Evolutionary conservation across 257 asterid genomes (phyloP), one percentile per base, ranked within the genome.

Genomic region (Cordia subcordata): DNA sequence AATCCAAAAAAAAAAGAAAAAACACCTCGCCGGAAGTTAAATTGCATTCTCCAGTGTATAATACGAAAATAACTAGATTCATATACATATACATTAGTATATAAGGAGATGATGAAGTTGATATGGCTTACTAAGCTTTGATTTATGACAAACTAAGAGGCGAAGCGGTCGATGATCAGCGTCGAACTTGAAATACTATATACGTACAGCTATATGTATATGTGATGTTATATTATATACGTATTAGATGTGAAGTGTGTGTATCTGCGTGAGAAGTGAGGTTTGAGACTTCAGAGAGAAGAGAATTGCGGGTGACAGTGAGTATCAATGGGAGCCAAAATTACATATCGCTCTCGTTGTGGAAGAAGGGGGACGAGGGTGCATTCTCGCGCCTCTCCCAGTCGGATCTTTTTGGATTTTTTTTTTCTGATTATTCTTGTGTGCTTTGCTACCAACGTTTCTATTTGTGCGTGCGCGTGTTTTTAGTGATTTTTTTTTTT

Each of bases 361-460:
- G 10, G 53, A 32, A 22, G 55, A 8, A 10, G 15, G 18, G 52
- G 35, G 27, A 22, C 12, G 55, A 51, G 55, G 27, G 13, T 53
- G 53, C 46, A 51, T 51, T 56, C 69, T 14, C 69, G 72, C 77
- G 72, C 69, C 65, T 42, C 60, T 42, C 61, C 50, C 59, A 27
- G 23, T 38, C n/a, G n/a, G 42, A 10, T 49, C 47, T 9, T 10
- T 59, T 37, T 40, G 0, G n/a, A 2, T 13, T 50, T 0, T 14
- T 4, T 15, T 16, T 13, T 20, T 42, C 10, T 42, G 6, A 27
- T 42, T 42, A 11, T 42, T 39, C 3, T 14, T 11, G 15, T 11
- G 9, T 38, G 50, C 17, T 57, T 19, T 17, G 12, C 16, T 49
- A 5, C 8, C 8, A 39, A 42, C 47, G 47, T 42, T 42, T 42